Evolutionary conservation across 2,329 filamentous ascomycete species (phyloP).

Genomic region (Verruconis gallopava): DNA sequence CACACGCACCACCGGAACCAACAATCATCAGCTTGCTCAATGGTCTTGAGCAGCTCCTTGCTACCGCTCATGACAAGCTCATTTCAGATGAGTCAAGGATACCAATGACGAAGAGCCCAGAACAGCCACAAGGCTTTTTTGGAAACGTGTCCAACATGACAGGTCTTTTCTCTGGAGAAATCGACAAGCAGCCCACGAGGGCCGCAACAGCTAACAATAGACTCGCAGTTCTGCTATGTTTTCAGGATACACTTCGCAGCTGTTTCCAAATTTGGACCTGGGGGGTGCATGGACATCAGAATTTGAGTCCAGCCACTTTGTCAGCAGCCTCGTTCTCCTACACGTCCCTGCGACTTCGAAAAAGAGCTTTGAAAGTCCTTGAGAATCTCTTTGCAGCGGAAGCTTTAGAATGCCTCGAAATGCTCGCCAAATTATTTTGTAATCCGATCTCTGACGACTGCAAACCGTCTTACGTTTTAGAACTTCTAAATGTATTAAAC

Average conservation of each 20-base stretch:
- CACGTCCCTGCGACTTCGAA: slow-evolving; percentile 81
- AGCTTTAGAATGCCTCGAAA: slow-evolving; percentile 85
- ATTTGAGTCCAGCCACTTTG: slow-evolving; percentile 43
- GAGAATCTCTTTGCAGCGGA: slow-evolving; percentile 91
- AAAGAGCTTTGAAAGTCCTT: slow-evolving; percentile 71
- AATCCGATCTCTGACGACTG: slow-evolving; percentile 36
- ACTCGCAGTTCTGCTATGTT: slow-evolving; percentile 85
- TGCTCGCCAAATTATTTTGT: slow-evolving; percentile 73
- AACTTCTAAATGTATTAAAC: slow-evolving; percentile 79
- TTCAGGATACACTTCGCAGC: slow-evolving; percentile 87
- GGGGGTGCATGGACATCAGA: slow-evolving; percentile 54
- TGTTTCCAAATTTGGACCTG: slow-evolving; percentile 94
- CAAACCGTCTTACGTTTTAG: slow-evolving; percentile 57
- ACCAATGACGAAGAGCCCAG: slow-evolving; percentile 60
- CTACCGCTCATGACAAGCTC: slow-evolving; percentile 72
- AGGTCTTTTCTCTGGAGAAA: slow-evolving; percentile 72
- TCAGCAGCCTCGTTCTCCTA: slow-evolving; percentile 78
- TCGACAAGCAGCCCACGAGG: slow-evolving; percentile 49
- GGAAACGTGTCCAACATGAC: slow-evolving; percentile 61
- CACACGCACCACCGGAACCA: slow-evolving; percentile 48
- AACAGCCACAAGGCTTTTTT: slow-evolving; percentile 78
- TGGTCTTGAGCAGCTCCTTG: slow-evolving; percentile 80
- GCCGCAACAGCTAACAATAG: slow-evolving; percentile 84
- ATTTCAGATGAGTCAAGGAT: slow-evolving; percentile 60
- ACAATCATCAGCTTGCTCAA: slow-evolving; percentile 79